Conservation (phyloP, 768 basidiomycete genomes). For the Calocybe gangraenosa region DNA sequence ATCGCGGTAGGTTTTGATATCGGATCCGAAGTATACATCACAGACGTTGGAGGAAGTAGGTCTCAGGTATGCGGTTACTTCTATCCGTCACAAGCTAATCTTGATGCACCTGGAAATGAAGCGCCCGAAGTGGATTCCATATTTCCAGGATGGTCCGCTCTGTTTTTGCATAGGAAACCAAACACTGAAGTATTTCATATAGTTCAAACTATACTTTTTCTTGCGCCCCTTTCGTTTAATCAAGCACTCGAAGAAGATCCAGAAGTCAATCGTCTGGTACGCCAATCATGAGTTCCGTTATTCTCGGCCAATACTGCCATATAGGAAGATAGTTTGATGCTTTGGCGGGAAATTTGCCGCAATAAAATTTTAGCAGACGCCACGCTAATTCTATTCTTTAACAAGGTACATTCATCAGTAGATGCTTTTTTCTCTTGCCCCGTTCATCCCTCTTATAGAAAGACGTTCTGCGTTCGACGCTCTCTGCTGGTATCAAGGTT, state of each 20-base stretch:
- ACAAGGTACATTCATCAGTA: constrained; percentile 44
- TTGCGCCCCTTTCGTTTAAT: constrained; percentile 77
- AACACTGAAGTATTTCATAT: neutral
- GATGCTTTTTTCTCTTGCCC: neutral
- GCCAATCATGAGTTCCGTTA: constrained; percentile 10
- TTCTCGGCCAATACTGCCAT: neutral
- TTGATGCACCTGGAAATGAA: constrained; percentile 15
- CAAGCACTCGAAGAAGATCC: constrained; percentile 68
- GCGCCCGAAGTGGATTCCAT: constrained; percentile 70
- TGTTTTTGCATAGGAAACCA: neutral
- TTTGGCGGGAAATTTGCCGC: constrained; percentile 69
- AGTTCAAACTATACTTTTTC: constrained; percentile 79
- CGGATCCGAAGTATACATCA: constrained; percentile 61
- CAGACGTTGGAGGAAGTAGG: constrained; percentile 66
- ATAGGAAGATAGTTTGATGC: constrained; percentile 68
- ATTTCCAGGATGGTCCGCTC: constrained; percentile 62
- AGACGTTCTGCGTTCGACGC: constrained; percentile 55
- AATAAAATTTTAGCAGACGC: constrained; percentile 57
- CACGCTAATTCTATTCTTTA: constrained; percentile 72
- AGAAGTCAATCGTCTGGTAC: constrained; percentile 59
- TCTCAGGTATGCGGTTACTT: constrained; percentile 30
- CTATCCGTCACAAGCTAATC: too few species aligned
- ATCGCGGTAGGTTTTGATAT: constrained; percentile 23
- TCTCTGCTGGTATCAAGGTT: constrained; percentile 53
- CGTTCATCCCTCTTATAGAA: constrained; percentile 17